Evolutionary conservation across 345 rosid genomes (phyloP), one percentile per base, ranked within the genome.

Genomic region (Lepidium sativum): DNA sequence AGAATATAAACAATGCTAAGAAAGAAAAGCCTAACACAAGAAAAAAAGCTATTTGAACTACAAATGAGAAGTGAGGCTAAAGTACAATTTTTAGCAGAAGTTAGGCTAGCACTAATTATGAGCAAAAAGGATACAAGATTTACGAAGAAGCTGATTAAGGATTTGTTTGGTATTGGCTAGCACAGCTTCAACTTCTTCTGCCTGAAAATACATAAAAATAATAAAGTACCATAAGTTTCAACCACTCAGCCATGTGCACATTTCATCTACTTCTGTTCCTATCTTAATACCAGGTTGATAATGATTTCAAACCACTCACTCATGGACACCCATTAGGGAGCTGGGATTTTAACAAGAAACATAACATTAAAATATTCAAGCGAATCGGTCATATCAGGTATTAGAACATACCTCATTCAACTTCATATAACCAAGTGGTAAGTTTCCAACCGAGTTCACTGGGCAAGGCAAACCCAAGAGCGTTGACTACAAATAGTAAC

Each of bases 101-200:
- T 31, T 35, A 43, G 31, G 58, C 29, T 38, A 67, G 56, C 32
- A 54, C 10, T 37, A 44, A 38, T 2, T 17, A 53, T 29, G 39
- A 34, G 20, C 34, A 50, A 59, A 27, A 49, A 83, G 86, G 92
- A 85, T 92, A 92, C 97, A 32, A 78, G 98, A 89, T 78, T 89
- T 92, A 39, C 72, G 84, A 56, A 92, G 84, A 80, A 89, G 87
- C 76, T 89, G 98, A 69, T 80, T 85, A 35, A 92, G 91, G 70
- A 92, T 85, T 83, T 92, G 97, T 77, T 92, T 92, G 60, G 97
- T 82, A 80, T 92, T 92, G 68, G 98, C 91, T 45, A 89, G 64
- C 54, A 87, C 88, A 75, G 97, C 98, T 82, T 92, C 96, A 42
- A 86, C 89, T 80, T 87, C 91, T 61, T 92, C 96, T 54, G 81